Evolutionary conservation across 164 flowering plant genomes (phyloP).

Genomic region (Vitis cinerea): DNA sequence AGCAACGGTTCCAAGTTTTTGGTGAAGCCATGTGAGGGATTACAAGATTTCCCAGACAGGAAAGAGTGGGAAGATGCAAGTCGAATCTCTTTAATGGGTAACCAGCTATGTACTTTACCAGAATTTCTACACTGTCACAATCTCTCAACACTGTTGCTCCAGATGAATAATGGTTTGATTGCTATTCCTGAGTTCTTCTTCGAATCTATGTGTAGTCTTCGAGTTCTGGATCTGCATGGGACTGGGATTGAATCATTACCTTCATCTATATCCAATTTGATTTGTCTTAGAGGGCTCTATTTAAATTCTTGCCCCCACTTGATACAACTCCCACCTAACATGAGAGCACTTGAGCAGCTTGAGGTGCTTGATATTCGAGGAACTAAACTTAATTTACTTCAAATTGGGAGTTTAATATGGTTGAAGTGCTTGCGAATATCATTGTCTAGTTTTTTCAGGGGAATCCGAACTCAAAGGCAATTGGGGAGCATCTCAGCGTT

Average conservation of each 20-base stretch:
- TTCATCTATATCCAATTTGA: constrained; percentile 14
- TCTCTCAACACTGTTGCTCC: constrained; percentile 25
- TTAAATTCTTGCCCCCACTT: constrained; percentile 13
- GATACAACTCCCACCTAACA: not conserved
- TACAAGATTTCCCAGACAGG: not conserved
- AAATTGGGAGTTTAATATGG: not conserved
- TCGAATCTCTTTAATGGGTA: not conserved
- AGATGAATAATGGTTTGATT: constrained; percentile 5
- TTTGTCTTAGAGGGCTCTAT: constrained; percentile 22
- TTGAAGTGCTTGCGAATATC: constrained; percentile 19
- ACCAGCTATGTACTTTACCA: not conserved
- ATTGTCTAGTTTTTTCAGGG: not conserved
- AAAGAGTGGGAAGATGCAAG: not conserved
- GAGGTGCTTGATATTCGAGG: constrained; percentile 14
- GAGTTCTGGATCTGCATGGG: constrained; percentile 17
- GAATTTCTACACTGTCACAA: constrained; percentile 11
- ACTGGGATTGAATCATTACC: constrained; percentile 24
- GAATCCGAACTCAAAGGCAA: not conserved
- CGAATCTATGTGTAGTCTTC: constrained; percentile 17
- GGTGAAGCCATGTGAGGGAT: not conserved
- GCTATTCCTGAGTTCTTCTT: constrained; percentile 21
- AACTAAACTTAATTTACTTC: not conserved
- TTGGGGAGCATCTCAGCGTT: constrained; percentile 3
- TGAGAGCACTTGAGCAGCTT: not conserved
- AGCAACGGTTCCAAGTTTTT: not conserved